Evolutionary conservation across 225 moss, liverwort and hornwort species (phyloP), one percentile per base, ranked within the genome.

Genomic region (Pleurozium schreberi): DNA sequence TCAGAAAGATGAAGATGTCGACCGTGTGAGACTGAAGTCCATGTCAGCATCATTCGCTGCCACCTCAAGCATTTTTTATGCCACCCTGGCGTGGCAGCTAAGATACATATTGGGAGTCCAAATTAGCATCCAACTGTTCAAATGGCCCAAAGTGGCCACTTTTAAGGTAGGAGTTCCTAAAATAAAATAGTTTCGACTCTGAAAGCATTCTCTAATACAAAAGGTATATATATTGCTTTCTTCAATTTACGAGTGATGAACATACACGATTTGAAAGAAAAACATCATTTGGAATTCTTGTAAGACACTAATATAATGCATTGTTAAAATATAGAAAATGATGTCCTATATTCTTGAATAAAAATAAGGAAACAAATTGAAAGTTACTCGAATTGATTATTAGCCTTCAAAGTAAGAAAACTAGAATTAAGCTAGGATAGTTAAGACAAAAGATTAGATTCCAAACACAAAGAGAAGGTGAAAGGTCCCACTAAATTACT

Each of bases 131-230:
- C 50, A 21, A 8, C 8, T 34, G 13, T 33, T 33, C 8, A 9
- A 47, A 18, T 73, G 45, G 6, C 6, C 45, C 2, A 31, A n/a
- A 68, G 31, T 25, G 5, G 5, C 15, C 9, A 71, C 27, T 11
- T 11, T 49, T 42, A 8, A 9, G 1, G 45, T 43, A 71, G 14
- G 12, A 27, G n/a, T n/a, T 27, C 5, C 14, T 69, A 69, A 42
- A 25, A 30, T 0, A 18, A 0, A 17, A 7, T 21, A 20, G 57
- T 6, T 75, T 2, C 27, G 0, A 45, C 17, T 45, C 3, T 30
- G 11, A 45, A 45, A 73, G 30, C 11, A 11, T 18, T 18, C 4
- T 45, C 3, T 17, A 18, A 45, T 1, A 15, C 30, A 73, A 73
- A 45, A 70, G 6, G 17, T n/a, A n/a, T 10, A 45, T 2, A 17